phyloP scores from a whole-genome alignment of 2,329 filamentous ascomycete species.

The Scorias spongiosa region DNA sequence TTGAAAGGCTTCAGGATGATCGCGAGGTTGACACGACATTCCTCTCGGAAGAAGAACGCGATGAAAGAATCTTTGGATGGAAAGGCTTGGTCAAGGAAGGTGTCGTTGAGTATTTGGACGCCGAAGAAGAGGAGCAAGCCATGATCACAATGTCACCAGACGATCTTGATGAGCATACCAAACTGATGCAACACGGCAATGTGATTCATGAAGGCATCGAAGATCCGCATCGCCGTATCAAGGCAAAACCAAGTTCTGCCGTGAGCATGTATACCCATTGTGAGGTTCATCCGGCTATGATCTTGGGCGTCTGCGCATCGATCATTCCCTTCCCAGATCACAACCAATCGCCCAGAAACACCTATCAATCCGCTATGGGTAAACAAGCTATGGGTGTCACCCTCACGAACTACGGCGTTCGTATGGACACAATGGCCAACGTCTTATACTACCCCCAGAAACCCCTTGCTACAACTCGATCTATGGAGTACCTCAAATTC shows the following conservation, averaged over 20 bases:
- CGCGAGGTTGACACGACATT: constrained; percentile 45
- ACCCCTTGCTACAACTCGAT: constrained; percentile 83
- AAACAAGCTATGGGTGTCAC: constrained; percentile 99
- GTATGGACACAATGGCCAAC: constrained; percentile 99
- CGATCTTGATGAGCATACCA: constrained; percentile 54
- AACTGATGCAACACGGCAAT: constrained; percentile 18
- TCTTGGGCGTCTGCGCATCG: constrained; percentile 92
- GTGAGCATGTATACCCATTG: constrained; percentile 95
- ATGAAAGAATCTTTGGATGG: constrained; percentile 63
- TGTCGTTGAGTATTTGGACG: constrained; percentile 90
- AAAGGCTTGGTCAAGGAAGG: constrained; percentile 68
- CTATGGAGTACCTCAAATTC: constrained; percentile 98
- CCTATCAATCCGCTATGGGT: constrained; percentile 98
- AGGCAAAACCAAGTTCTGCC: constrained; percentile 71
- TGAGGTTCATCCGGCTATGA: constrained; percentile 98
- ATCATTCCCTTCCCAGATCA: constrained; percentile 99
- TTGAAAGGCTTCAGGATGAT: constrained; percentile 61
- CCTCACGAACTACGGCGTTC: constrained; percentile 87
- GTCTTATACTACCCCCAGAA: constrained; percentile 99
- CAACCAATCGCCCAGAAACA: constrained; percentile 96
- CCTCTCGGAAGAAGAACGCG: constrained; percentile 41
- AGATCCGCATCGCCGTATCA: constrained; percentile 74
- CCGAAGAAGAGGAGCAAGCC: constrained; percentile 93
- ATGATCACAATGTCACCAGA: constrained; percentile 99
- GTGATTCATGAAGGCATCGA: constrained; percentile 39